These are phyloP conservation scores for Fomitopsis pulvina DNA, from an alignment of 768 basidiomycete species.

Conservation along the genomic window DNA sequence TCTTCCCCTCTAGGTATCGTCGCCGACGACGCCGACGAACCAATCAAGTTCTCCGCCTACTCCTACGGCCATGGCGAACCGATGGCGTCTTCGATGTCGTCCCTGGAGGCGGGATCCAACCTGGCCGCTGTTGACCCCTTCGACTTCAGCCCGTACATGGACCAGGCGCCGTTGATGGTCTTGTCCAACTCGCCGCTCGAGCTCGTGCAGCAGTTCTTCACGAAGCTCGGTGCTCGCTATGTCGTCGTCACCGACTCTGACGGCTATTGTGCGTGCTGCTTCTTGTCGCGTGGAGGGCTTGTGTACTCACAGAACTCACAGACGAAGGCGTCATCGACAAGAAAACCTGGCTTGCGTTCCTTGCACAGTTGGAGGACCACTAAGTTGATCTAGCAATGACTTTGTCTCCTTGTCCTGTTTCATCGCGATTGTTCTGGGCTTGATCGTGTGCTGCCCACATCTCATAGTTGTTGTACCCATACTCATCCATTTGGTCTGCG, in stretches of 20 bases:
- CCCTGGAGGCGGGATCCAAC: constrained; percentile 38
- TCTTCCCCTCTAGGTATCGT: constrained; percentile 55
- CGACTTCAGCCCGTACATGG: constrained; percentile 88
- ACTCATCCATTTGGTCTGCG: too few species aligned
- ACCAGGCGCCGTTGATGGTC: constrained; percentile 88
- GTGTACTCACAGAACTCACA: constrained; percentile 29
- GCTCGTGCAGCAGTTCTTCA: constrained; percentile 89
- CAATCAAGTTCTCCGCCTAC: constrained; percentile 56
- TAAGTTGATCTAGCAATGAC: neutral
- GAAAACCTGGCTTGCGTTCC: constrained; percentile 88
- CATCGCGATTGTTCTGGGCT: too few species aligned
- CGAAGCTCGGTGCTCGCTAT: constrained; percentile 89
- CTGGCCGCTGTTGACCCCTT: constrained; percentile 42
- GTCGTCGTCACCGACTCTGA: constrained; percentile 78
- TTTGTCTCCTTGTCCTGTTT: too few species aligned
- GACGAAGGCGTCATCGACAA: constrained; percentile 92
- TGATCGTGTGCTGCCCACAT: too few species aligned
- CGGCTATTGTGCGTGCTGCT: constrained; percentile 60
- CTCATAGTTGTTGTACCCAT: too few species aligned
- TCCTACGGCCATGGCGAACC: constrained; percentile 31
- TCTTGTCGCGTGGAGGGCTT: neutral
- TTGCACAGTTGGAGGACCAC: constrained; percentile 58
- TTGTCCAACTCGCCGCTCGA: constrained; percentile 83
- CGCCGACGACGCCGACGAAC: constrained; percentile 63
- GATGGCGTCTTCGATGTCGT: constrained; percentile 54